A percentile compares a stretch with the other conserved stretches of the same genome.
Evolutionary conservation across 2,329 filamentous ascomycete genomes (phyloP).

Genomic region (Lachnellula occidentalis): DNA sequence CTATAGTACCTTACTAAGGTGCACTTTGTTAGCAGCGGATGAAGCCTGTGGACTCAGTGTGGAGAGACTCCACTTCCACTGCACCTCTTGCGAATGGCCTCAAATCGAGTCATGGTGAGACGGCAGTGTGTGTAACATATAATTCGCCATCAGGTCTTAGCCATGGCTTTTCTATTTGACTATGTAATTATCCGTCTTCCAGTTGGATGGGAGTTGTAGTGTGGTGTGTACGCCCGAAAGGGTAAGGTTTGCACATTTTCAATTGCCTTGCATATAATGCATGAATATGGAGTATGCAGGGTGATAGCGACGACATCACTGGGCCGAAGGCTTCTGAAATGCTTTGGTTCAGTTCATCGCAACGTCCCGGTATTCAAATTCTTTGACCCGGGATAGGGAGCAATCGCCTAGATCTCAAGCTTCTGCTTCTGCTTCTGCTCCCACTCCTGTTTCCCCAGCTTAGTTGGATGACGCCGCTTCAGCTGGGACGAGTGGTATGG

Average conservation of each 20-base stretch:
- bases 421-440: background rate
- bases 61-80: background rate
- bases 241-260: slow-evolving; percentile 4
- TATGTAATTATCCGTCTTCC: background rate
- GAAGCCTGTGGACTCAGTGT: background rate
- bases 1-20: background rate
- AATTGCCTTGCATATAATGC: slow-evolving; percentile 19
- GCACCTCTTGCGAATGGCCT: slow-evolving; percentile 1
- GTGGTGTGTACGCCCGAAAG: background rate
- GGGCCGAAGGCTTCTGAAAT: slow-evolving; percentile 4
- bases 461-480: background rate
- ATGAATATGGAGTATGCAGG: slow-evolving; percentile 13
- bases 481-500: background rate
- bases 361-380: background rate
- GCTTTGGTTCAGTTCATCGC: slow-evolving; percentile 12
- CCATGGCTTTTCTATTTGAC: background rate
- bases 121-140: slow-evolving; percentile 8
- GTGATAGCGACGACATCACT: slow-evolving; percentile 5
- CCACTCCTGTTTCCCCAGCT: background rate
- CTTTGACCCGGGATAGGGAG: background rate
- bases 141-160: background rate
- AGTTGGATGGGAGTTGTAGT: background rate
- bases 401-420: background rate
- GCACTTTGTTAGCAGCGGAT: background rate
- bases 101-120: slow-evolving; percentile 1